Evolutionary conservation across 305 asterid genomes (phyloP).

Genomic region (Solanum hybrid): DNA sequence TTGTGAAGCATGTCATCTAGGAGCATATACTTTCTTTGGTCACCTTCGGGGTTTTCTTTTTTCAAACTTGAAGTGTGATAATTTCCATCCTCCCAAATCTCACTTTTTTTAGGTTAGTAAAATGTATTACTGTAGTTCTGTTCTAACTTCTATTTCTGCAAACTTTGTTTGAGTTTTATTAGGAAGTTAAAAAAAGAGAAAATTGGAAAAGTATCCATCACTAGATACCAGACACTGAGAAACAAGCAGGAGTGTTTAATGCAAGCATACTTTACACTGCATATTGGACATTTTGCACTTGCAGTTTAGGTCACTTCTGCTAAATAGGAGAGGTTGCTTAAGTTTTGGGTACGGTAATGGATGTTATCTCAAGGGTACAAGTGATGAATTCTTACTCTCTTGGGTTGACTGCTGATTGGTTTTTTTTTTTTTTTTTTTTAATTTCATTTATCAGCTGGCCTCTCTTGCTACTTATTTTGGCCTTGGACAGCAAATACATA

Average conservation of each 20-base stretch:
- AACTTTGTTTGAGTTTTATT: neutral
- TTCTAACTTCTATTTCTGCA: neutral
- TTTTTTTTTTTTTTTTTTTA: neutral
- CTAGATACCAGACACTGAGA: neutral
- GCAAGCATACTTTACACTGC: neutral
- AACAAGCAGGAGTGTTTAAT: neutral
- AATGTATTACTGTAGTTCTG: neutral
- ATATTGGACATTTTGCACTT: neutral
- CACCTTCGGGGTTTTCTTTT: neutral
- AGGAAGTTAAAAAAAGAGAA: neutral
- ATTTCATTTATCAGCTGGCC: conserved; percentile 62
- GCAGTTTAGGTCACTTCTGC: neutral
- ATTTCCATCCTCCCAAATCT: neutral
- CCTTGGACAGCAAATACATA: conserved; percentile 88
- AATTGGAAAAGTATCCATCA: neutral
- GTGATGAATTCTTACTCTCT: neutral
- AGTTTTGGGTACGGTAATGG: neutral
- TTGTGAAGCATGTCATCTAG: neutral
- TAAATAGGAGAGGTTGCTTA: neutral
- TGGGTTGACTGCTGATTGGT: conserved; percentile 8
- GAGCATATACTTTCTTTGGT: neutral
- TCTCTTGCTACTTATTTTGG: conserved; percentile 93
- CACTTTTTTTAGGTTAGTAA: neutral
- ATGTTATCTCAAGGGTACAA: neutral
- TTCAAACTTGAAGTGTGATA: neutral